Evolutionary conservation across 176 grass and related monocot species (phyloP).

Genomic region (Cymbopogon citratus): DNA sequence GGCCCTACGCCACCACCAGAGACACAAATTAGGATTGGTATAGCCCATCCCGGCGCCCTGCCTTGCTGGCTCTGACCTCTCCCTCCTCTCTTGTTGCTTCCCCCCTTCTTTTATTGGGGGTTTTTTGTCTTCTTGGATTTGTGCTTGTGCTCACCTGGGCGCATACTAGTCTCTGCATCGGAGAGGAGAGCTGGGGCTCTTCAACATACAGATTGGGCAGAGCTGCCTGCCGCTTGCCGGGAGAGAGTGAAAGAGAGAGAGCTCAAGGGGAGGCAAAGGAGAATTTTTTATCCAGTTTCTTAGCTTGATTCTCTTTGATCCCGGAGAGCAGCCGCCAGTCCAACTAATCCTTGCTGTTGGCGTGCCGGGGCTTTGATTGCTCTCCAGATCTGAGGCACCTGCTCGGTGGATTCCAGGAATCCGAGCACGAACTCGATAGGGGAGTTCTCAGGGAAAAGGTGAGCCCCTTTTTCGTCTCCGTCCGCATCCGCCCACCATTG

Average conservation of each 20-base stretch:
- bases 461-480: slow-evolving; percentile 15
- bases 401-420: slow-evolving; percentile 47
- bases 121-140: slow-evolving; percentile 51
- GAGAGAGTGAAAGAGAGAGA: slow-evolving; percentile 18
- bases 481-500: slow-evolving; percentile 35
- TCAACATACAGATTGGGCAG: slow-evolving; percentile 26
- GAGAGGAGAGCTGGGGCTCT: slow-evolving; percentile 23
- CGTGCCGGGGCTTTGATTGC: slow-evolving; percentile 26
- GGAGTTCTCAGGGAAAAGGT: slow-evolving; percentile 37
- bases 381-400: slow-evolving; percentile 54
- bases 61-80: slow-evolving; percentile 53
- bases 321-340: slow-evolving; percentile 9
- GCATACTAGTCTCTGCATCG: slow-evolving; percentile 6
- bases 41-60: slow-evolving; percentile 54
- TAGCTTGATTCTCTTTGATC: slow-evolving; percentile 42
- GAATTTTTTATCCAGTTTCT: slow-evolving; percentile 24
- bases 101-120: slow-evolving; percentile 36
- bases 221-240: slow-evolving; percentile 26
- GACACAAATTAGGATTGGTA: slow-evolving; percentile 58
- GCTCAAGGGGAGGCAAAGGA: not conserved
- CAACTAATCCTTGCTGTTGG: slow-evolving; percentile 37
- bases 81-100: not conserved
- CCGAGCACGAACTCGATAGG: slow-evolving; percentile 27
- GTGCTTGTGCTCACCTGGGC: slow-evolving; percentile 33
- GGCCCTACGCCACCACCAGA: slow-evolving; percentile 22